Evolutionary conservation across 345 rosid species (phyloP).

Genomic region (Eucalyptus tenuipes): DNA sequence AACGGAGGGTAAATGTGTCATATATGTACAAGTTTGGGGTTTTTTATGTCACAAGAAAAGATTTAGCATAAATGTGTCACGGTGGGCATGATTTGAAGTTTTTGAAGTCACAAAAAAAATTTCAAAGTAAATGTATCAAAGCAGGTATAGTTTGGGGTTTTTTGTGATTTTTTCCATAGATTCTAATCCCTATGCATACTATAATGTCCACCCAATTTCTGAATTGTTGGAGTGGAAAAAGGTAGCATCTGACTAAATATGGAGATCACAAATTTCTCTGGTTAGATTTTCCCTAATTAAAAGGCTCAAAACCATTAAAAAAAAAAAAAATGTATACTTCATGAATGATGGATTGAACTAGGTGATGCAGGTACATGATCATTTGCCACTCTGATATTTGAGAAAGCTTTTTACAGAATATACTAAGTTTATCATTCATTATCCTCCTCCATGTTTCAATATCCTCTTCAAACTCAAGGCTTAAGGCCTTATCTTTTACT

Average conservation of each 20-base stretch:
- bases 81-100: not conserved
- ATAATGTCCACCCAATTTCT: not conserved
- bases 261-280: not conserved
- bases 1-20: not conserved
- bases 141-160: not conserved
- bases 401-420: not conserved
- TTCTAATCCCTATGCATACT: not conserved
- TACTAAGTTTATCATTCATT: not conserved
- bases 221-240: not conserved
- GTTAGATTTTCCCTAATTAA: not conserved
- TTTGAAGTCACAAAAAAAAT: not conserved
- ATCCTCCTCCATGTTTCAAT: not conserved
- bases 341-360: not conserved
- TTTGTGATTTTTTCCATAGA: not conserved
- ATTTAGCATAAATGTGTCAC: not conserved
- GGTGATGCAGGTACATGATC: not conserved
- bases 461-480: not conserved
- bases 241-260: not conserved
- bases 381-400: not conserved
- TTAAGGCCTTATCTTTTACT: not conserved
- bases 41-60: not conserved
- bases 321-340: not conserved
- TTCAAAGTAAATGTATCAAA: not conserved
- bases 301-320: not conserved
- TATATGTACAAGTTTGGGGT: not conserved